These are phyloP conservation scores for Coelastrella sp. DNA, from an alignment of 139 green algal species.

Conservation along the genomic window DNA sequence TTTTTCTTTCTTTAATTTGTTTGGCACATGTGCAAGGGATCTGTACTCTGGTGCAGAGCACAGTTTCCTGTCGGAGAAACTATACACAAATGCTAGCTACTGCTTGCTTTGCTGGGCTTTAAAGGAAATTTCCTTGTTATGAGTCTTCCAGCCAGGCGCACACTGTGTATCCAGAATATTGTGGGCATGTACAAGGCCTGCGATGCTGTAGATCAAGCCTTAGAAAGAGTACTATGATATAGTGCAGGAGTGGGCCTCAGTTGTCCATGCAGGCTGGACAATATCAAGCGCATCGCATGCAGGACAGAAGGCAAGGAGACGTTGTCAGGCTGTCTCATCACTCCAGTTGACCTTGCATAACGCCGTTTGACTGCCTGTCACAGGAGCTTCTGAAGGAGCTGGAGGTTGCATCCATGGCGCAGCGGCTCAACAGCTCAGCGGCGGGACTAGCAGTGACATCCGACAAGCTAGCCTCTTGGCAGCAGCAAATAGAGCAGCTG, in stretches of 20 bases:
- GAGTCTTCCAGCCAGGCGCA: too few relatives aligned
- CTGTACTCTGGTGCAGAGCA: background rate
- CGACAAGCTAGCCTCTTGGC: background rate
- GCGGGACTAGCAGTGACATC: background rate
- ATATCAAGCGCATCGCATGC: too few relatives aligned
- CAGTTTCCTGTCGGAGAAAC: conserved; percentile 14
- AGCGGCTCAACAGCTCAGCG: conserved; percentile 5
- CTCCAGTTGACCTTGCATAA: background rate
- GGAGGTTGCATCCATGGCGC: conserved; percentile 17
- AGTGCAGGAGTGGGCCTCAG: too few relatives aligned
- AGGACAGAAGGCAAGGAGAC: too few relatives aligned
- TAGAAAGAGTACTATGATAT: too few relatives aligned
- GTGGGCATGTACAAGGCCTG: too few relatives aligned
- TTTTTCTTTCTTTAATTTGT: too few relatives aligned
- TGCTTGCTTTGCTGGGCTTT: background rate
- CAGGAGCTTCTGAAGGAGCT: conserved; percentile 29
- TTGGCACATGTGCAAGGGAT: background rate
- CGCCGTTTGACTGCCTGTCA: background rate
- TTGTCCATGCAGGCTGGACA: too few relatives aligned
- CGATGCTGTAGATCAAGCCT: too few relatives aligned
- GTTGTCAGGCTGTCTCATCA: too few relatives aligned
- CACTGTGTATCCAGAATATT: too few relatives aligned
- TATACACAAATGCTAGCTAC: conserved; percentile 46
- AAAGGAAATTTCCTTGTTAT: background rate
- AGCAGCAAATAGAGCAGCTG: background rate